Conservation (phyloP, 805 yeast species). For the Metschnikowia santaceciliae region DNA sequence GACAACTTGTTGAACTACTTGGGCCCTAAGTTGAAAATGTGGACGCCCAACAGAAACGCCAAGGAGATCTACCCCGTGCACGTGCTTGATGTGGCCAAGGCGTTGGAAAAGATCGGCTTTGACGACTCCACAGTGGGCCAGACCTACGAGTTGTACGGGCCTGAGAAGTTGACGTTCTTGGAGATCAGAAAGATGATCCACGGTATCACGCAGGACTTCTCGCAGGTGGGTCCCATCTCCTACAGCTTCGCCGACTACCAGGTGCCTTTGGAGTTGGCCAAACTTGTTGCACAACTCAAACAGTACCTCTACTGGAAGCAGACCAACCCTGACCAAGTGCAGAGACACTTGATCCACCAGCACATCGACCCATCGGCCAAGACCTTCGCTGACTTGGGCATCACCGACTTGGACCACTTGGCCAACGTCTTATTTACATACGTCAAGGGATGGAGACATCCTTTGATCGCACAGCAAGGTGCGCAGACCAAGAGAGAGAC, state of each 20-base stretch:
- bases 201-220: constrained; percentile 50
- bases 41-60: constrained; percentile 62
- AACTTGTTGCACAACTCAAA: constrained; percentile 41
- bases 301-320: constrained; percentile 44
- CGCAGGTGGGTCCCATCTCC: constrained; percentile 43
- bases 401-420: constrained; percentile 43
- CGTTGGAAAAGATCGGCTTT: constrained; percentile 71
- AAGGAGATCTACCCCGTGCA: constrained; percentile 70
- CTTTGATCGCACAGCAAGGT: constrained; percentile 44
- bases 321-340: constrained; percentile 68
- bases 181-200: constrained; percentile 71
- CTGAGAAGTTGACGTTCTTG: constrained; percentile 55
- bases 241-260: constrained; percentile 41
- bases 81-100: constrained; percentile 72
- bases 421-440: constrained; percentile 44
- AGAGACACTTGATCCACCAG: constrained; percentile 70
- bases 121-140: constrained; percentile 79
- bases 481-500: constrained; percentile 38
- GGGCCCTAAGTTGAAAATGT: constrained; percentile 53
- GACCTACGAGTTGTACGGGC: constrained; percentile 70
- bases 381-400: constrained; percentile 69
- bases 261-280: constrained; percentile 44
- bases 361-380: constrained; percentile 53
- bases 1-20: constrained; percentile 63
- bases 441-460: constrained; percentile 49